These are phyloP conservation scores for Dictyostelium purpureum DNA, from an alignment of 78 protist genomes.

Conservation along the genomic window DNA sequence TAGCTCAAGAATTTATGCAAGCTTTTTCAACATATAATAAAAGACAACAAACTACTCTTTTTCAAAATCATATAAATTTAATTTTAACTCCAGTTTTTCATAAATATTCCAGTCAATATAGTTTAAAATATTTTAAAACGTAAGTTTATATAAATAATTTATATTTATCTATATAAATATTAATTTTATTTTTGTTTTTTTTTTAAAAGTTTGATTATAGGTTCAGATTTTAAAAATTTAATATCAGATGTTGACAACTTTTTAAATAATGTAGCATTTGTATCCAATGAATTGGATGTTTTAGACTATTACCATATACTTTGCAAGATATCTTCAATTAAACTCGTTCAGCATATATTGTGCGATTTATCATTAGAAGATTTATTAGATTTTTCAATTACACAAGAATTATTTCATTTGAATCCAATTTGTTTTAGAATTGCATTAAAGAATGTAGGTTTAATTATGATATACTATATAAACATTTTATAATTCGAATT, in stretches of 20 bases:
- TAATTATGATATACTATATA: background rate
- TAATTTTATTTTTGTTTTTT: background rate
- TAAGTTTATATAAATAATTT: background rate
- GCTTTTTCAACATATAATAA: background rate
- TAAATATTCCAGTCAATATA: background rate
- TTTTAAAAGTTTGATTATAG: background rate
- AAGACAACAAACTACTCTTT: background rate
- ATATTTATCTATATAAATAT: background rate
- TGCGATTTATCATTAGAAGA: background rate
- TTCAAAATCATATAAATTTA: background rate
- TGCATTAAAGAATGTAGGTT: slow-evolving; percentile 8
- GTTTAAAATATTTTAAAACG: slow-evolving; percentile 1
- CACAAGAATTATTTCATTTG: slow-evolving; percentile 1
- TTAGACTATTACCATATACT: background rate
- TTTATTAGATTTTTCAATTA: slow-evolving; percentile 11
- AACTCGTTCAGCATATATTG: background rate
- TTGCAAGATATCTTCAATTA: slow-evolving; percentile 1
- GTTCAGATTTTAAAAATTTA: background rate
- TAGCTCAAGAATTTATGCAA: background rate
- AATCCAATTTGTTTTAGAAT: slow-evolving; percentile 9
- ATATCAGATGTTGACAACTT: background rate
- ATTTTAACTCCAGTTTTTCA: background rate
- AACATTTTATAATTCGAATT: background rate
- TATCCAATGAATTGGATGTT: background rate
- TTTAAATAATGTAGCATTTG: background rate